Evolutionary conservation across 225 moss, liverwort and hornwort genomes (phyloP).

Genomic region (Physcomitrium patens): DNA sequence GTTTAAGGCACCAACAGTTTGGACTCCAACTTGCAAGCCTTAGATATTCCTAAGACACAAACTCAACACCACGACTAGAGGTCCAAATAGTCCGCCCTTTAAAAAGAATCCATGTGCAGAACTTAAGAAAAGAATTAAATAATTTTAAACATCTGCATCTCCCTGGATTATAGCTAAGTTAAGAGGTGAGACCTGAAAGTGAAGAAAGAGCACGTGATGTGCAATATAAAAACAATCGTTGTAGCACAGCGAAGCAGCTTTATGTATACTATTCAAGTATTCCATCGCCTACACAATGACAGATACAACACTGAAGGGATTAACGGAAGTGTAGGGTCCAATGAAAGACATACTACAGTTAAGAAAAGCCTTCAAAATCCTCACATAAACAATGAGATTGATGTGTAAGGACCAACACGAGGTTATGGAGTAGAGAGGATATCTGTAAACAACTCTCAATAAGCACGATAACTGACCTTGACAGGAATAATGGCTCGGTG

Average conservation of each 20-base stretch:
- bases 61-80: background rate
- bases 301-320: constrained; percentile 14
- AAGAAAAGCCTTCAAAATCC: constrained; percentile 15
- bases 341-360: constrained; percentile 22
- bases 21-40: no score
- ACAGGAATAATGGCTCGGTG: constrained; percentile 86
- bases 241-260: constrained; percentile 78
- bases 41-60: background rate
- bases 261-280: constrained; percentile 65
- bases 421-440: background rate
- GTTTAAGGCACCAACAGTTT: background rate
- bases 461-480: constrained; percentile 56
- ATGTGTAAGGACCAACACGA: background rate
- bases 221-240: constrained; percentile 91
- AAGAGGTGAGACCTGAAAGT: constrained; percentile 67
- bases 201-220: constrained; percentile 71
- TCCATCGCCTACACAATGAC: constrained; percentile 58
- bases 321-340: background rate
- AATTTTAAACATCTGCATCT: constrained; percentile 9
- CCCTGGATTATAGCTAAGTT: constrained; percentile 13
- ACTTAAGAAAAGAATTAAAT: constrained; percentile 16
- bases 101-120: constrained; percentile 5
- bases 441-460: constrained; percentile 17
- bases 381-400: constrained; percentile 16
- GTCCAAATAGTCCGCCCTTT: background rate